Base-by-base conservation (phyloP, 1,284 basidiomycete genomes). In the Cerrena zonata region DNA sequence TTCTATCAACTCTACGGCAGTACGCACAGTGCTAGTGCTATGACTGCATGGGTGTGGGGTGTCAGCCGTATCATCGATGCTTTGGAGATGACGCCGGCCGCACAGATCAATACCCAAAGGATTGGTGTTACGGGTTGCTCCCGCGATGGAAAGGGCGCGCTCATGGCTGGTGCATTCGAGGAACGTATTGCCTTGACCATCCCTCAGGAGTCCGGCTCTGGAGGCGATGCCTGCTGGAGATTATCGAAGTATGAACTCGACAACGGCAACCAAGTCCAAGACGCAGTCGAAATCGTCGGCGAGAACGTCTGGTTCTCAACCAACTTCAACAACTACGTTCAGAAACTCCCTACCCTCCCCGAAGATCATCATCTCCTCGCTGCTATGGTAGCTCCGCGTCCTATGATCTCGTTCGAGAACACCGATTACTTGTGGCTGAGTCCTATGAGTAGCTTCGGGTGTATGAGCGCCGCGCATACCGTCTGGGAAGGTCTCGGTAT, bases 51-150 rank as follows among this genome's bases (percentile, higher is more conserved):
- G n/a, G n/a, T n/a, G n/a, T n/a, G n/a, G n/a, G 73, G 73, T 52
- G 72, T 78, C 47, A 70, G 70, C 53, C 74, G 77, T 39, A 73
- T 80, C 61, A 77, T 80, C 58, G 78, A 80, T 57, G 76, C 69
- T 12, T 71, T 80, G 50, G 74, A 78, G 60, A 56, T 54, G 24
- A 75, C 69, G 2, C 71, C 75, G 7, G 52, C 61, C 21, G 65
- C 71, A 5, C 66, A 70, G 30, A 74, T 81, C 64, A 70, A 80
- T 60, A 60, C 71, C 21, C 60, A 63, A 46, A 68, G 65, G 53
- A 68, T 81, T 50, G 79, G 67, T 19, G 77, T 80, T 19, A 77
- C 77, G 1, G 78, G 78, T 12, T 80, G 78, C 64, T 79, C 78
- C 24, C 69, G 76, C 44, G 71, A 79, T 57, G 78, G 78, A 45